Percentiles rank a stretch among this genome's conserved stretches.
Conservation (phyloP, 1,139 yeast species). For the Geotrichum fermentans region DNA sequence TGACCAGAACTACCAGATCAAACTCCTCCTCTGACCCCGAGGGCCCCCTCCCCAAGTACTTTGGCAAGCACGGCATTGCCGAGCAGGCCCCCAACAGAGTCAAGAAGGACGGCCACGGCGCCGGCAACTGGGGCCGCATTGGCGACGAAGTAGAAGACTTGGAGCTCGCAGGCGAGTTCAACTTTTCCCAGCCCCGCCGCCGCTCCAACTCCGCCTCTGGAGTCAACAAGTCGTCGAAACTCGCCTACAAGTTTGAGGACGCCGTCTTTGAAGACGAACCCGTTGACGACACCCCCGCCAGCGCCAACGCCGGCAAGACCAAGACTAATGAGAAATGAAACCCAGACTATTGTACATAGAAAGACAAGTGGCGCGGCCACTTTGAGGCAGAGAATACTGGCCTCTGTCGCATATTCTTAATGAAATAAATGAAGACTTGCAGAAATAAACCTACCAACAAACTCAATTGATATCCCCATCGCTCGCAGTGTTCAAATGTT, state of each 20-base stretch:
- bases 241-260: constrained; percentile 4
- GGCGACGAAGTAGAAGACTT: constrained; percentile 41
- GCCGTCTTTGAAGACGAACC: constrained; percentile 3
- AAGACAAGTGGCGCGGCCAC: no score
- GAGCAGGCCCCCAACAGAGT: constrained; percentile 68
- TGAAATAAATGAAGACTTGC: no score
- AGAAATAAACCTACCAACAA: no score
- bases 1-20: constrained; percentile 88
- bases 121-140: constrained; percentile 44
- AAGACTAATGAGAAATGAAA: no score
- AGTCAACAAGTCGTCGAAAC: constrained; percentile 12
- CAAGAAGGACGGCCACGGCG: constrained; percentile 84
- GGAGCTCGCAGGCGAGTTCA: constrained; percentile 38
- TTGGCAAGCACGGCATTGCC: constrained; percentile 65
- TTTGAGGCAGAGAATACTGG: no score
- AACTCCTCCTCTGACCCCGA: constrained; percentile 50
- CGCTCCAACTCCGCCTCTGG: constrained; percentile 49
- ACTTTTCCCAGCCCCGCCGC: constrained; percentile 39
- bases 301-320: no score
- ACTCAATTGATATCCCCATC: no score
- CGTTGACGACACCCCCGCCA: no score
- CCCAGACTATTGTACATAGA: no score
- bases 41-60: constrained; percentile 51
- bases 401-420: no score
- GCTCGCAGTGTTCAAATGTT: no score